Evolutionary conservation across 305 asterid species (phyloP).

Genomic region (Fraxinus latifolia): DNA sequence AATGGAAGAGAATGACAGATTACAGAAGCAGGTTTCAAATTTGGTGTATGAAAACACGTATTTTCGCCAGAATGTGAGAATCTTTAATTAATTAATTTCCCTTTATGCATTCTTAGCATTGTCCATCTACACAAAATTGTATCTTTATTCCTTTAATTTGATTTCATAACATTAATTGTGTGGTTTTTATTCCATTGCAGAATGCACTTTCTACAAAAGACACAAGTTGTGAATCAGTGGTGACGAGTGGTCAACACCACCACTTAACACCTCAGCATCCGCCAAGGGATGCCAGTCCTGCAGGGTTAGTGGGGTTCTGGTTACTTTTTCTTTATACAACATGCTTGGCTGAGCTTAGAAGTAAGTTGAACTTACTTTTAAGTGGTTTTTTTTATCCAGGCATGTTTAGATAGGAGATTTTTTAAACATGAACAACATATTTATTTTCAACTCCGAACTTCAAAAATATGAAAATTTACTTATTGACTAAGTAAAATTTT

Average conservation of each 20-base stretch:
- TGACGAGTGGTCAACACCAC: constrained; percentile 88
- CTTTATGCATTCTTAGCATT: background rate
- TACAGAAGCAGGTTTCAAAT: constrained; percentile 59
- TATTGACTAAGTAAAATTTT: background rate
- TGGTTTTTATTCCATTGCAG: constrained; percentile 30
- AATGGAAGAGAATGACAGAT: constrained; percentile 69
- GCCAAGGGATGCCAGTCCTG: constrained; percentile 99
- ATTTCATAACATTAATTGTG: constrained; percentile 18
- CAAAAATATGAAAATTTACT: background rate
- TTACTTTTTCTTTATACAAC: constrained; percentile 51
- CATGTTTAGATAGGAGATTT: background rate
- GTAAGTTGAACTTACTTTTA: background rate
- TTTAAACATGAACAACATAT: background rate
- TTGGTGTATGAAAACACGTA: constrained; percentile 47
- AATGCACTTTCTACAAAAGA: constrained; percentile 74
- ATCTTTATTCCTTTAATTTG: constrained; percentile 12
- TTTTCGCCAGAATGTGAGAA: constrained; percentile 52
- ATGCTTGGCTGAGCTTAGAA: background rate
- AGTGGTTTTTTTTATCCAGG: background rate
- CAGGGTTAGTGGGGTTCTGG: constrained; percentile 73
- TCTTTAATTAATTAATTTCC: constrained; percentile 2
- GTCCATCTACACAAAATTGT: background rate
- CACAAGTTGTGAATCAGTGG: constrained; percentile 92
- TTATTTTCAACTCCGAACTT: background rate
- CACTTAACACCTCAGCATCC: constrained; percentile 84